A percentile compares a stretch with the other conserved stretches of the same genome.
These are phyloP conservation scores for Beauveria medogensis DNA, from an alignment of 2,329 filamentous ascomycete genomes.

Conservation along the genomic window DNA sequence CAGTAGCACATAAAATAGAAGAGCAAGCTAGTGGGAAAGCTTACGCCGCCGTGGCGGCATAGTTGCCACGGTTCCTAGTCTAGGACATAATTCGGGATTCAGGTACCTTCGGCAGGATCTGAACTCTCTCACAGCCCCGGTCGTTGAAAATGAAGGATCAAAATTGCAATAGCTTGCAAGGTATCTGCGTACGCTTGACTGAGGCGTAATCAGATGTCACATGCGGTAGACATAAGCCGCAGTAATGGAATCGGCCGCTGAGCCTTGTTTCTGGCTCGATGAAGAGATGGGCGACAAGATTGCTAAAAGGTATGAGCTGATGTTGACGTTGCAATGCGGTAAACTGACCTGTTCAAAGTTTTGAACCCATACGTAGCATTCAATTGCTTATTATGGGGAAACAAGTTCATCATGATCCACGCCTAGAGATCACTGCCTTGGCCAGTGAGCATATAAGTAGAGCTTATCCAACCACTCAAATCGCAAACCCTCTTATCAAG, in stretches of 20 bases:
- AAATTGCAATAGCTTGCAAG: not conserved
- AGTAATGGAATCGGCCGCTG: not conserved
- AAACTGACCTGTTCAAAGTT: not conserved
- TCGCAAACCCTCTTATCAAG: not conserved
- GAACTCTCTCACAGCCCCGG: not conserved
- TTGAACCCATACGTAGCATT: not conserved
- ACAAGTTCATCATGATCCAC: not conserved
- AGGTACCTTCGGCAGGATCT: not conserved
- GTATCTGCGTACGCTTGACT: not conserved
- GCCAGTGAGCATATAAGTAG: not conserved
- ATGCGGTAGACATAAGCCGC: constrained; percentile 7
- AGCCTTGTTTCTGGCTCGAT: not conserved
- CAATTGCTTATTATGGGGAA: not conserved
- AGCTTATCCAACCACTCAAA: constrained; percentile 4
- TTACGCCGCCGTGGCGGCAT: not conserved
- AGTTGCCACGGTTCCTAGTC: not conserved
- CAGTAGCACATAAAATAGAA: not conserved
- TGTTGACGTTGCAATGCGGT: not conserved
- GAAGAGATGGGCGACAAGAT: not conserved
- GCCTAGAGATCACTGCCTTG: too few relatives aligned
- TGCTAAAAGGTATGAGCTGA: not conserved
- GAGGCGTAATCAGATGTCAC: not conserved
- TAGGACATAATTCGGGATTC: constrained; percentile 9
- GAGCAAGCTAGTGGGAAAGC: not conserved
- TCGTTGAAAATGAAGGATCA: too few relatives aligned